Conservation (phyloP, 31 red algal species). For the Pterothamnion heteromorphum region DNA sequence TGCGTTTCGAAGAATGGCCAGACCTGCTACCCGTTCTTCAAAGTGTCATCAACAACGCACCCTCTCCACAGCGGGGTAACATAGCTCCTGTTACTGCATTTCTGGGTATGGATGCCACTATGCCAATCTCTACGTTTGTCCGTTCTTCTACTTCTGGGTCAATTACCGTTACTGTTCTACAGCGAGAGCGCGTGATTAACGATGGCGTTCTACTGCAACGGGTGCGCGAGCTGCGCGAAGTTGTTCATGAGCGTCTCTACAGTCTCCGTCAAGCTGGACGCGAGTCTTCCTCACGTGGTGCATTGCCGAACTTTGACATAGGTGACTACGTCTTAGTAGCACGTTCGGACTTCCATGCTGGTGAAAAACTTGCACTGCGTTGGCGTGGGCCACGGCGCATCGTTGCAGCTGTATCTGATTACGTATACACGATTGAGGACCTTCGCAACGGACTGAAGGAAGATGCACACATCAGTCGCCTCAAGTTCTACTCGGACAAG, state of each 20-base stretch:
- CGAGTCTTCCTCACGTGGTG: not conserved
- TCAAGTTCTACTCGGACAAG: constrained; percentile 22
- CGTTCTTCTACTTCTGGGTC: not conserved
- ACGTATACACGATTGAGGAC: constrained; percentile 24
- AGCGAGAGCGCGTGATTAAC: not conserved
- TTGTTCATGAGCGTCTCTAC: not conserved
- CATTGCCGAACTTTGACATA: constrained; percentile 29
- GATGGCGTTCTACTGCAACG: not conserved
- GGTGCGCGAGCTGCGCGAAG: not conserved
- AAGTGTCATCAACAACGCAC: not conserved
- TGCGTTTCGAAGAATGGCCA: not conserved
- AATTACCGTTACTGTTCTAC: not conserved
- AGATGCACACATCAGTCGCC: not conserved
- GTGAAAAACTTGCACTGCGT: constrained; percentile 8
- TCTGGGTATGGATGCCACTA: not conserved
- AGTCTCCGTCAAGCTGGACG: not conserved
- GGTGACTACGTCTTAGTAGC: constrained; percentile 47
- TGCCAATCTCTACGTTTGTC: constrained; percentile 37
- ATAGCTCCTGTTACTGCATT: constrained; percentile 50
- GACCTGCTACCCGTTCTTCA: constrained; percentile 7
- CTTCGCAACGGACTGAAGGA: constrained; percentile 26
- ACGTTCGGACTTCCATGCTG: not conserved
- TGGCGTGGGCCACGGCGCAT: constrained; percentile 31
- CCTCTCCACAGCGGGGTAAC: not conserved
- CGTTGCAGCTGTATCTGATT: not conserved